Percentiles rank a stretch among this genome's conserved stretches.
phyloP scores from a whole-genome alignment of 352 stramenopile genomes.

The Pythium aquatile region DNA sequence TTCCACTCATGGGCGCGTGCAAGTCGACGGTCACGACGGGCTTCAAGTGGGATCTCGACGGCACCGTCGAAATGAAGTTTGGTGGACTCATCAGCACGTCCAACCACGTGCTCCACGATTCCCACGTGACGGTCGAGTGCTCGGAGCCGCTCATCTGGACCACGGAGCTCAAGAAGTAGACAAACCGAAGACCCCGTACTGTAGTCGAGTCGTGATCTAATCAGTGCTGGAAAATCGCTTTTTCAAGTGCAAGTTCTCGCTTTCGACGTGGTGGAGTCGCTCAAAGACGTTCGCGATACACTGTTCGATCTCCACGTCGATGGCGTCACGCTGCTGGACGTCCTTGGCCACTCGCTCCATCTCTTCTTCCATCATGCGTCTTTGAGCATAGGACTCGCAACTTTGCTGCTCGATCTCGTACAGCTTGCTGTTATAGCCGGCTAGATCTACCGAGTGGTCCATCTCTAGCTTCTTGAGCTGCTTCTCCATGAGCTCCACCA shows the following conservation, averaged over 20 bases:
- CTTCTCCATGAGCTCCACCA: conserved; percentile 44
- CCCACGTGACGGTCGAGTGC: conserved; percentile 60
- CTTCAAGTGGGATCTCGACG: conserved; percentile 87
- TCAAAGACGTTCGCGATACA: conserved; percentile 57
- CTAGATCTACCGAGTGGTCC: conserved; percentile 38
- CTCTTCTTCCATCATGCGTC: conserved; percentile 44
- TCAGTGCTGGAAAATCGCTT: background rate
- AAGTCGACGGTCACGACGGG: conserved; percentile 81
- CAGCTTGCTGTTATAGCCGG: conserved; percentile 47
- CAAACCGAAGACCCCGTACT: too few species aligned
- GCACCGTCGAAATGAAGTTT: conserved; percentile 61
- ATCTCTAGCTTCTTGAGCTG: conserved; percentile 38
- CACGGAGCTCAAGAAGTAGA: conserved; percentile 69
- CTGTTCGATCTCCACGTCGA: conserved; percentile 53
- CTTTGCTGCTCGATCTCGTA: conserved; percentile 55
- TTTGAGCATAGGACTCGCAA: conserved; percentile 51
- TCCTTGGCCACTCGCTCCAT: conserved; percentile 40
- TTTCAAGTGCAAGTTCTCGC: conserved; percentile 46
- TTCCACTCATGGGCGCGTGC: conserved; percentile 88
- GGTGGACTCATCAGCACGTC: conserved; percentile 84
- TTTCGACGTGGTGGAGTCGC: conserved; percentile 48
- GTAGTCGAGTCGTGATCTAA: background rate
- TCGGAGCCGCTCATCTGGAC: conserved; percentile 89
- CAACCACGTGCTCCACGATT: conserved; percentile 61
- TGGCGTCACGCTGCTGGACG: conserved; percentile 43